phyloP scores from a whole-genome alignment of 345 rosid genomes.

The Cardamine occulta region DNA sequence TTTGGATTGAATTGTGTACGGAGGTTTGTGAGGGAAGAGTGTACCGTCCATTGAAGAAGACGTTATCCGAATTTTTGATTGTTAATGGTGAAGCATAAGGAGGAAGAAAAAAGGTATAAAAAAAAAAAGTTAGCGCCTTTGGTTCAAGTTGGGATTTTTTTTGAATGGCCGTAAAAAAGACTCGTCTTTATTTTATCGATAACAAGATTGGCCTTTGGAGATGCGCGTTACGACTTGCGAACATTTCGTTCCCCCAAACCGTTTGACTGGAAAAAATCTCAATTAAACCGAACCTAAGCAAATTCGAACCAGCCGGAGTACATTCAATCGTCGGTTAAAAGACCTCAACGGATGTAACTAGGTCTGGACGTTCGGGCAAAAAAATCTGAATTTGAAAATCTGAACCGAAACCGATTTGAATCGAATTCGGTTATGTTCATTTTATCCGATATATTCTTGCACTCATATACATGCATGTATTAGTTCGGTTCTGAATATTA shows the following conservation, averaged over 20 bases:
- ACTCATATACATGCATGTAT: no score
- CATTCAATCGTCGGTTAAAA: no score
- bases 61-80: slow-evolving; percentile 36
- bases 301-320: no score
- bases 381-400: no score
- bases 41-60: slow-evolving; percentile 64
- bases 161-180: slow-evolving; percentile 38
- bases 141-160: background rate
- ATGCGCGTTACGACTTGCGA: background rate
- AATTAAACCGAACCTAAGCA: no score
- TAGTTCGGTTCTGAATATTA: no score
- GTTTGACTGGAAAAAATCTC: no score
- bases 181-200: background rate
- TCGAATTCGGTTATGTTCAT: no score
- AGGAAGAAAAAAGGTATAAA: background rate
- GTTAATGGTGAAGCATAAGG: slow-evolving; percentile 10
- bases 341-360: no score
- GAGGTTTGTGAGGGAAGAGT: slow-evolving; percentile 67
- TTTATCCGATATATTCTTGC: no score
- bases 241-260: background rate
- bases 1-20: slow-evolving; percentile 52
- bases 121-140: slow-evolving; percentile 27
- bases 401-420: no score
- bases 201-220: slow-evolving; percentile 26
- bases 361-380: no score